Conservation (phyloP, 2,329 filamentous ascomycete genomes). For the Tolypocladium tropicale region DNA sequence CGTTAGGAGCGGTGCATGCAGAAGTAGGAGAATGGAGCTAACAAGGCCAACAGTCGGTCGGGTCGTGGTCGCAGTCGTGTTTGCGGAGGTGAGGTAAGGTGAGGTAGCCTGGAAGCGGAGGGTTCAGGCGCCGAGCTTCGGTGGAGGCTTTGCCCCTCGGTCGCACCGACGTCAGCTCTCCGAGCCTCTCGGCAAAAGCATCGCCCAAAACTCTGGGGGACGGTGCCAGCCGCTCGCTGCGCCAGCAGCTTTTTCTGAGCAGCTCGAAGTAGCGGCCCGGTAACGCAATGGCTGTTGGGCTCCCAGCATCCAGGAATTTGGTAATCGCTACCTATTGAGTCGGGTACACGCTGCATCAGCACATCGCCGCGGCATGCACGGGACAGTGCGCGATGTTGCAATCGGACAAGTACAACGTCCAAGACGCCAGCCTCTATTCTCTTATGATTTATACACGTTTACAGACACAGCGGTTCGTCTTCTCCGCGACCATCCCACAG, state of each 20-base stretch:
- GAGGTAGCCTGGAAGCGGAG: not conserved
- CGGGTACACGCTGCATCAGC: not conserved
- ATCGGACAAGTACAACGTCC: not conserved
- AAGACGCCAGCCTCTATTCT: constrained; percentile 15
- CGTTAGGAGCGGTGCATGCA: not conserved
- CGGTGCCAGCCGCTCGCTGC: not conserved
- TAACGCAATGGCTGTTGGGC: not conserved
- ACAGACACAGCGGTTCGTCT: constrained; percentile 12
- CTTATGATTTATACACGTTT: constrained; percentile 22
- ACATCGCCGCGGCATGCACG: not conserved
- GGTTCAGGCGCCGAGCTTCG: not conserved
- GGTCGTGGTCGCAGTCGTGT: not conserved
- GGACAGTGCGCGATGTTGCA: not conserved
- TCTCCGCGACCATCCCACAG: constrained; percentile 1
- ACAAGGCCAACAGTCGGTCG: not conserved
- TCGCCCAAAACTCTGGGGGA: not conserved
- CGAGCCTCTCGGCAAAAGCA: not conserved
- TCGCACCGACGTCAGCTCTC: constrained; percentile 2
- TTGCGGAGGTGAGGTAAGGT: not conserved
- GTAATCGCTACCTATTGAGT: not conserved
- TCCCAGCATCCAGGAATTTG: too few species aligned
- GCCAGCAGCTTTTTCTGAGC: not conserved
- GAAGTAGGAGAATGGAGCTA: not conserved
- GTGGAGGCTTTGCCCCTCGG: constrained; percentile 1
- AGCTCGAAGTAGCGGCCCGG: not conserved